Evolutionary conservation across 345 rosid genomes (phyloP), one percentile per base, ranked within the genome.

Genomic region (Eucalyptus polybractea): DNA sequence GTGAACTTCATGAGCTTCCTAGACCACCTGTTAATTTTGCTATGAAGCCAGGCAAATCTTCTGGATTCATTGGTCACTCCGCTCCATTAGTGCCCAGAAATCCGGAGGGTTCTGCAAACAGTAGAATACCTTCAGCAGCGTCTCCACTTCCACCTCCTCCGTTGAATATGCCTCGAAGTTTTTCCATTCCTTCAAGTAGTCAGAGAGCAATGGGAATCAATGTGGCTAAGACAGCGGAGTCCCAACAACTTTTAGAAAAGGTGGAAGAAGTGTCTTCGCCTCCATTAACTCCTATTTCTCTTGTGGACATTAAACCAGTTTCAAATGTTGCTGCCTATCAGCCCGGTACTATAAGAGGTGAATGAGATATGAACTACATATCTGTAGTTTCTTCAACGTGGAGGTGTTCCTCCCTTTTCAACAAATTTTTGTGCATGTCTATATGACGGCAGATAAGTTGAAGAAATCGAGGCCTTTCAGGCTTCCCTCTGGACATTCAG

Each of bases 1-100:
- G 93, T 54, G 98, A 96, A 94, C 99, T 96, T 89, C 99, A 98
- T 86, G 94, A 96, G 93, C 99, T 98, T 92, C 99, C 99, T 10
- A 93, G 98, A 93, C 99, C 99, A 40, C 99, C 99, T 2, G 92
- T 90, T 88, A 87, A 90, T 90, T 90, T 92, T 67, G 93, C 92
- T 5, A 87, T 92, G 86, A 95, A 94, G 93, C 91, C 95, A 31
- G 91, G 93, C 86, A 97, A 96, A 91, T 91, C 97, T 42, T 80
- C 93, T 37, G 92, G 89, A 81, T 80, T 90, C 65, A 89, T 93
- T 72, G 99, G 97, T 90, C 98, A 97, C 90, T 98, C 99, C 22
- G 99, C 99, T 47, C 99, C 99, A 14, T 90, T 98, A 88, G 90
- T 92, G 51, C 90, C 89, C 81, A 92, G 98, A 95, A 95, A 92